phyloP scores from a whole-genome alignment of 352 stramenopile species.

The Phytophthora pseudosyringae region DNA sequence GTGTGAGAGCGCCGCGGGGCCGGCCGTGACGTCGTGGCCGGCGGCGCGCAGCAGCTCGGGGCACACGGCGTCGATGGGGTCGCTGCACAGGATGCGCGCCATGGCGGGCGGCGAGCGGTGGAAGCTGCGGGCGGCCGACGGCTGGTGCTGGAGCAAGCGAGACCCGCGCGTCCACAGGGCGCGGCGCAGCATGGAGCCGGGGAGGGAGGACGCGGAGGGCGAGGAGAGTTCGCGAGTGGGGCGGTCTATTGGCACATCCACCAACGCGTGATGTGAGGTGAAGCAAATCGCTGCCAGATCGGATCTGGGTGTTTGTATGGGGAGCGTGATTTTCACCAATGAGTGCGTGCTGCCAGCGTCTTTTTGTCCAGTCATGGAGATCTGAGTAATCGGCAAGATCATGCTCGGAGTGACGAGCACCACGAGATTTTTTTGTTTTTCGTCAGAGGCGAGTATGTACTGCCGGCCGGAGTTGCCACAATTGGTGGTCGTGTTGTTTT shows the following conservation, averaged over 20 bases:
- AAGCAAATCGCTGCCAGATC: constrained; percentile 14
- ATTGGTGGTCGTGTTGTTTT: background rate
- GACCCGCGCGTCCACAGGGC: constrained; percentile 39
- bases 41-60: constrained; percentile 81
- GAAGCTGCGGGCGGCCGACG: constrained; percentile 37
- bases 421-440: constrained; percentile 23
- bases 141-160: constrained; percentile 44
- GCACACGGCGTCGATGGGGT: constrained; percentile 86
- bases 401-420: constrained; percentile 12
- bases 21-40: constrained; percentile 85
- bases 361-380: constrained; percentile 6
- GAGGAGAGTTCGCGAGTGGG: constrained; percentile 19
- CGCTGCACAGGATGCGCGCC: constrained; percentile 88
- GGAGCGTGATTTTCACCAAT: constrained; percentile 16
- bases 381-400: constrained; percentile 18
- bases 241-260: constrained; percentile 4
- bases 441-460: constrained; percentile 19
- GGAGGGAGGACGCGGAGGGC: background rate
- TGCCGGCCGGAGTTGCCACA: too few species aligned
- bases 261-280: background rate
- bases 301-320: constrained; percentile 7
- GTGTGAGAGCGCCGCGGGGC: constrained; percentile 49
- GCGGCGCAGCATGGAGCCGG: constrained; percentile 59
- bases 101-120: constrained; percentile 54
- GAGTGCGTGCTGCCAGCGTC: background rate